Evolutionary conservation across 768 basidiomycete genomes (phyloP).

Genomic region (Paxillus ammoniavirescens): DNA sequence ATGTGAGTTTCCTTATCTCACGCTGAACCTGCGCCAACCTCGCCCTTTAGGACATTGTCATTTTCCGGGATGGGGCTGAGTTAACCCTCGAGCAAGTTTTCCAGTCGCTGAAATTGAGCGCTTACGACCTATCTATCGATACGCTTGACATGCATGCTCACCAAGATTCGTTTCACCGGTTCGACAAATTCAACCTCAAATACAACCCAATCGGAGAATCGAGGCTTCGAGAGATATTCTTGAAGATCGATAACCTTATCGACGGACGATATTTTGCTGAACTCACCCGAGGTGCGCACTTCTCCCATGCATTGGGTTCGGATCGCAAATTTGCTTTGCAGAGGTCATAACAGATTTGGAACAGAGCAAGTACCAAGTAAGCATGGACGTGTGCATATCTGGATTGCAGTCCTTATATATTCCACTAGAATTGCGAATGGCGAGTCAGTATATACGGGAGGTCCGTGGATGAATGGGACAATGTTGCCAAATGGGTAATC

Average conservation of each 20-base stretch:
- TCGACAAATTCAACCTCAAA: constrained; percentile 97
- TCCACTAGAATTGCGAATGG: constrained; percentile 87
- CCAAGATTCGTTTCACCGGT: constrained; percentile 96
- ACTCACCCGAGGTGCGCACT: constrained; percentile 72
- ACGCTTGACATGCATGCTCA: constrained; percentile 99
- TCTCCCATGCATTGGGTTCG: not conserved
- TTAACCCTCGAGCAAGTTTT: constrained; percentile 94
- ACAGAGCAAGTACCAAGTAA: constrained; percentile 96
- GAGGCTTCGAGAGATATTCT: constrained; percentile 90
- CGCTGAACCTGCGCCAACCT: not conserved
- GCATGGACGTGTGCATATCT: constrained; percentile 1
- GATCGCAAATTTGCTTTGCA: constrained; percentile 29
- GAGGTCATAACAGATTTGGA: constrained; percentile 98
- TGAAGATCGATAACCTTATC: constrained; percentile 97
- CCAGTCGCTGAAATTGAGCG: constrained; percentile 88
- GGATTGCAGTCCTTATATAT: not conserved
- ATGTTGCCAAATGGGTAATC: constrained; percentile 95
- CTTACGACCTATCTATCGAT: constrained; percentile 97
- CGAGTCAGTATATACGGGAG: constrained; percentile 94
- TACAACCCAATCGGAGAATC: constrained; percentile 98
- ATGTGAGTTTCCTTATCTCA: constrained; percentile 44
- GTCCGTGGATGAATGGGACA: constrained; percentile 88
- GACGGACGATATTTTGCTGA: constrained; percentile 93
- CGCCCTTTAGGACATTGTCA: constrained; percentile 79
- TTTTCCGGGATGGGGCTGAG: constrained; percentile 88